Evolutionary conservation across 306 rosid genomes (phyloP), one percentile per base, ranked within the genome.

Genomic region (Trifolium repens): DNA sequence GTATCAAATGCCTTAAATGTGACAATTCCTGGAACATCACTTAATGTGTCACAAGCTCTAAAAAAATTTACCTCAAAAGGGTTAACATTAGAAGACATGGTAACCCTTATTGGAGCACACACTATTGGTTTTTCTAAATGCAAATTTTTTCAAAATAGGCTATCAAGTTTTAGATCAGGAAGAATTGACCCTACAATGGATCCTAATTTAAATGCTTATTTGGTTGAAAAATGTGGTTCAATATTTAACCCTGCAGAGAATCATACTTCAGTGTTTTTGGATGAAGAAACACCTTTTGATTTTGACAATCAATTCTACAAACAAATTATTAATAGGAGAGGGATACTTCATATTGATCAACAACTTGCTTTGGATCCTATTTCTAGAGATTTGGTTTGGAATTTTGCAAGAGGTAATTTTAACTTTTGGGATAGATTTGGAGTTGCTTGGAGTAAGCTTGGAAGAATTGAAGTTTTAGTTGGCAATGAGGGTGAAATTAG

Each of bases 71-170:
- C 16, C 0, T 27, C 15, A 43, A 86, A 78, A 34, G 83, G 89
- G 11, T 10, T 89, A n/a, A 78, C 82, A 1, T 22, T 76, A 5
- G 30, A 62, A 2, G 91, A 87, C 16, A 85, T 90, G 91, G 91
- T 86, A 4, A 82, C 89, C 39, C 90, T 90, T 17, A 22, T 84
- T 46, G 94, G 91, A 11, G 91, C 80, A 17, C 94, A 90, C 77
- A 85, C 94, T 0, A 83, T 87, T 69, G 94, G 92, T n/a, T 72
- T 84, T n/a, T 72, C 82, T 2, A 90, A 87, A 15, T 87, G 91
- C 27, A 66, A 8, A 2, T 57, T 63, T 57, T 88, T 90, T 54
- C 6, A 49, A 2, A 16, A 60, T 4, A 76, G 90, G 75, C 70
- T 89, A 15, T 72, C 82, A 4, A 67, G 54, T 46, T 59, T 59